Base-by-base conservation (phyloP, 306 rosid genomes). In the Castanea crenata region DNA sequence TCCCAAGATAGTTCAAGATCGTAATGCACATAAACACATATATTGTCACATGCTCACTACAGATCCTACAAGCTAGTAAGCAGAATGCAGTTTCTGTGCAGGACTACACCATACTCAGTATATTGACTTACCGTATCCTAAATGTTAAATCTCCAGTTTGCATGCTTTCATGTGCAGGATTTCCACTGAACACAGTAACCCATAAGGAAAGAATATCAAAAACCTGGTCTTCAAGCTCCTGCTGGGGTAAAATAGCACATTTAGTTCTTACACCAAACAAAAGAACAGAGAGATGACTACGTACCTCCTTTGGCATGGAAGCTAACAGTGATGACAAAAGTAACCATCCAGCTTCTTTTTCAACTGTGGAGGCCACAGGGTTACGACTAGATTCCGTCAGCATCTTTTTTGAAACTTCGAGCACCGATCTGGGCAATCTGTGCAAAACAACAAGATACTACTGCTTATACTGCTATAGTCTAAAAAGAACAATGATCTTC, bases 271-370 rank as follows among this genome's bases (percentile, higher is more conserved):
- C 61, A 62, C 27, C 6, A 35, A 34, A 67, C 20, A 18, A 67
- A 67, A 62, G 6, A 61, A 74, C 54, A 74, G 6, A 64, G 49
- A 46, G 63, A 71, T 51, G 72, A 87, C 68, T 70, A 44, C 8
- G 49, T 85, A 92, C 99, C 99, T 95, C 94, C 84, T 89, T 91
- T 12, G 97, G 95, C 88, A 95, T 83, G 85, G 97, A 92, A 84
- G 92, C 93, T 76, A 92, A 89, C 55, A 91, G 83, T 73, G 98
- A 93, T 71, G 99, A 93, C 57, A 95, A 85, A 80, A 95, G 97
- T 84, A 91, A 88, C 99, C 99, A 95, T 64, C 99, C 99, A 79
- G 97, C 97, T 89, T 95, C 96, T 74, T 95, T 85, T 88, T 95
- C 98, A 82, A 95, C 87, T 57, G 80, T 69, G 32, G 92, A 91